Base-by-base conservation (phyloP, 2,329 filamentous ascomycete genomes). In the Ploettnerulaceae sp. region DNA sequence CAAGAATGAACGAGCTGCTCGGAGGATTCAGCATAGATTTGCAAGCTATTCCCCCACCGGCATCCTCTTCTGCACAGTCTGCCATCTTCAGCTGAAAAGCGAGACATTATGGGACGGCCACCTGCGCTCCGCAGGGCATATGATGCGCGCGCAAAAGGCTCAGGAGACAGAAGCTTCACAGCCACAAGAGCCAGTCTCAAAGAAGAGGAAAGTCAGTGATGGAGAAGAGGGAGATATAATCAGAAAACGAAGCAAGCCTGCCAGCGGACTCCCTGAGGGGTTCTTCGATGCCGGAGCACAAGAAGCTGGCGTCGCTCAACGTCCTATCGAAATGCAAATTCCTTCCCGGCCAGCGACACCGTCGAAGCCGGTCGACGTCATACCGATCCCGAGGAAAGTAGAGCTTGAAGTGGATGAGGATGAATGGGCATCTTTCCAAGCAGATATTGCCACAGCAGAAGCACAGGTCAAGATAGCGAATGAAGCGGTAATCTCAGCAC, bases 341-440 rank as follows among this genome's bases (percentile, higher is more conserved):
- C 78, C 80, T 9, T 82, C 79, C 1, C 70, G 80, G 28, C 79
- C 80, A 2, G 79, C 80, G 2, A 83, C 80, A 3, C 80, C 79
- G 5, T 66, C 52, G 5, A 63, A 60, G 45, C 62, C 65, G 5
- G 69, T 71, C 4, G 67, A 70, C 5, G 65, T 33, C 3, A 21
- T 65, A 5, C 72, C 70, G 7, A 73, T 70, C 1, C 69, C 69
- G 2, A 67, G 68, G 28, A 61, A 55, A 4, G 58, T 64, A 1
- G 48, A 37, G 7, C 35, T 50, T 11, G 67, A 69, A 31, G 68
- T 87, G 7, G 81, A 90, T 62, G 87, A 95, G 60, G 79, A 83
- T 44, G 86, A 93, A 66, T 93, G 86, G 86, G 84, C 86, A 2
- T 86, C 87, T 7, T 94, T 95, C 62, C 84, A 95, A 63, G 85